These are phyloP conservation scores for Trichoderma semiorbis DNA, from an alignment of 2,329 filamentous ascomycete species.

Conservation along the genomic window DNA sequence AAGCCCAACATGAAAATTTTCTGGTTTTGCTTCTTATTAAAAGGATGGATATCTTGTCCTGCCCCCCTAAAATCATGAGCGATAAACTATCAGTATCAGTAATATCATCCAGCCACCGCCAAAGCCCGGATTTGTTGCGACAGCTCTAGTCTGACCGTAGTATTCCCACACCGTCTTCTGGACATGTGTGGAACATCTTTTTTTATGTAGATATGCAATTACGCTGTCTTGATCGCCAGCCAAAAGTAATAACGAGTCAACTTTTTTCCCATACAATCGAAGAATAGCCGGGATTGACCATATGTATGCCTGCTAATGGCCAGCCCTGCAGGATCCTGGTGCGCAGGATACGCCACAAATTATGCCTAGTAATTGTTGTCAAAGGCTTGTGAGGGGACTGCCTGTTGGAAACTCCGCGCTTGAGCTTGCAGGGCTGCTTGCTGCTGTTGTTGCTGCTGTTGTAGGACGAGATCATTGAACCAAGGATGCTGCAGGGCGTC, in stretches of 20 bases:
- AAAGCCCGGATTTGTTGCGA: neutral
- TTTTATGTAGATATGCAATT: neutral
- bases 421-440: conserved; percentile 40
- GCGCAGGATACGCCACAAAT: neutral
- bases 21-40: conserved; percentile 1
- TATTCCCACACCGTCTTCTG: neutral
- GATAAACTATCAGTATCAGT: conserved; percentile 6
- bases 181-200: neutral
- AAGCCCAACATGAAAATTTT: neutral
- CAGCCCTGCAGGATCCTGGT: neutral
- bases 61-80: neutral
- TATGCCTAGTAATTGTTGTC: conserved; percentile 33
- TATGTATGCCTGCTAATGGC: neutral
- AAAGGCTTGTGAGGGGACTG: conserved; percentile 38
- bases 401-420: conserved; percentile 38
- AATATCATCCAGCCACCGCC: conserved; percentile 12
- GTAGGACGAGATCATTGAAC: conserved; percentile 73
- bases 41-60: conserved; percentile 5
- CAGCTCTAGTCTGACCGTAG: neutral
- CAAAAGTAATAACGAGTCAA: neutral
- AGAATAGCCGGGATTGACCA: neutral
- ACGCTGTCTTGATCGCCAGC: conserved; percentile 7
- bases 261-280: neutral
- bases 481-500: conserved; percentile 88
- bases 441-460: conserved; percentile 35